These are phyloP conservation scores for Salvia hispanica DNA, from an alignment of 257 asterid genomes.

Conservation along the genomic window DNA sequence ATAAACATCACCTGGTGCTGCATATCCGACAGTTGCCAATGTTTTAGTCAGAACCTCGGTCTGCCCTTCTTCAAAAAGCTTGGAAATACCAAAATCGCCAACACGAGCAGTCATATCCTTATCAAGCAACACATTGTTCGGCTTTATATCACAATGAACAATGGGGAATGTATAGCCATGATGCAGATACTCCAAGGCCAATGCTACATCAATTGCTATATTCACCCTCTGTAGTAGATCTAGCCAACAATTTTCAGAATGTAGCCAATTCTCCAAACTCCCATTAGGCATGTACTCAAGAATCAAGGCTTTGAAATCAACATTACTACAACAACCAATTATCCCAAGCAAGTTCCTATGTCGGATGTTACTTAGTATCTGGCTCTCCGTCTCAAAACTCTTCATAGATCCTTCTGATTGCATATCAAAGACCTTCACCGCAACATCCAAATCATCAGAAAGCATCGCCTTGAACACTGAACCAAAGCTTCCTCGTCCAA, in stretches of 20 bases:
- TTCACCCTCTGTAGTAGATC: neutral
- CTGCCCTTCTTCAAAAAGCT: neutral
- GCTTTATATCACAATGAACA: constrained; percentile 9
- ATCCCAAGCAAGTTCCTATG: neutral
- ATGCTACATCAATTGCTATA: neutral
- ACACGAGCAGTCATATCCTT: constrained; percentile 2
- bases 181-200: constrained; percentile 10
- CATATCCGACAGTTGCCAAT: constrained; percentile 10
- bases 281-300: constrained; percentile 18
- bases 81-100: constrained; percentile 1
- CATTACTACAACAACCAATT: neutral
- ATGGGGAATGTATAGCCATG: neutral
- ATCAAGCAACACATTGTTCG: constrained; percentile 8
- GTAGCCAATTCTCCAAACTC: constrained; percentile 11
- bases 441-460: neutral
- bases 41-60: neutral
- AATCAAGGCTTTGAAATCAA: neutral
- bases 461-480: constrained; percentile 5
- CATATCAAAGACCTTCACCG: constrained; percentile 11
- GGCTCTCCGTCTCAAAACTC: neutral
- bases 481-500: neutral
- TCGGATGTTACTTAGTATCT: neutral
- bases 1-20: constrained; percentile 9
- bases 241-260: neutral
- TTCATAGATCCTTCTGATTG: neutral